Evolutionary conservation across 306 rosid species (phyloP), one percentile per base, ranked within the genome.

Genomic region (Castanea sativa): DNA sequence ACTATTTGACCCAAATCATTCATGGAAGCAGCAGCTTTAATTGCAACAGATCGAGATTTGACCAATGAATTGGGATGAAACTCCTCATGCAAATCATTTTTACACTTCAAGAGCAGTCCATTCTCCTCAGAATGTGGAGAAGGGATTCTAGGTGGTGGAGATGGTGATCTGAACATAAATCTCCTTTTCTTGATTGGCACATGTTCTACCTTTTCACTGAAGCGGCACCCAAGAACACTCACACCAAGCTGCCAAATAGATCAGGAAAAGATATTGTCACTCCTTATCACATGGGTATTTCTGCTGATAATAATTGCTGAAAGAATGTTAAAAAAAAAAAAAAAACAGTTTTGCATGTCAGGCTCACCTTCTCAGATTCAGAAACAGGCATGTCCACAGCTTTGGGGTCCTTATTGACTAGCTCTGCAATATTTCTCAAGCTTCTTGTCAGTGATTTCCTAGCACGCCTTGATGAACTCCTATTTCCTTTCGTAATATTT

Each of bases 171-270:
- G 12, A 63, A 63, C 69, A 63, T 27, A 63, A 63, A 63, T 29
- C 69, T 63, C 69, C 69, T 63, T 27, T 63, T 63, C 69, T 63
- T 63, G 69, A 63, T 63, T 0, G 69, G 69, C 29, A 63, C 69
- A 63, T 63, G 69, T 29, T 63, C 69, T 29, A 35, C 69, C 69
- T 29, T 63, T 63, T 63, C 69, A 63, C 69, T 63, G 38, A 63
- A 63, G 69, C 69, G 69, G 69, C 69, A 63, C 41, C 69, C 69
- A 63, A 63, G 69, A 29, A 63, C 69, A 63, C 69, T 63, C 13
- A 63, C 69, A 27, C 69, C 69, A 3, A 63, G 69, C 69, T 63
- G 20, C 67, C 41, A 29, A 27, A 23, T 63, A 63, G 20, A 29
- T 27, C 67, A 29, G 69, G 41, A 15, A 12, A 63, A 29, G 38